phyloP scores from a whole-genome alignment of 257 asterid genomes.

The Fraxinus pennsylvanica region DNA sequence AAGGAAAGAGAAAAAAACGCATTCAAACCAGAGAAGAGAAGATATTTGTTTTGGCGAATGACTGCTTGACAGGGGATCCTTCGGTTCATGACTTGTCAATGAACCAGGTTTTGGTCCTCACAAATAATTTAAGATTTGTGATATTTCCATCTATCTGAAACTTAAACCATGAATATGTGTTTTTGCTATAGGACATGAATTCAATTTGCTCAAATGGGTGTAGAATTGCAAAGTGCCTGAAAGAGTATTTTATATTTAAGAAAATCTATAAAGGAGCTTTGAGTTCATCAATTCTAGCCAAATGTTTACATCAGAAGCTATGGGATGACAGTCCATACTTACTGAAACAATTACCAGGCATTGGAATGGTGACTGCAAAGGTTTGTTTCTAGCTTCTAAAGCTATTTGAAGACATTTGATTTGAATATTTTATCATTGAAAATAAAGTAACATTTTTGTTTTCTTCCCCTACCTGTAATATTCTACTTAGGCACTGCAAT shows the following conservation, averaged over 20 bases:
- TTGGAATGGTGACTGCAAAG: constrained; percentile 99
- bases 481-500: constrained; percentile 71
- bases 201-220: constrained; percentile 89
- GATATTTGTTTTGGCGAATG: constrained; percentile 85
- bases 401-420: constrained; percentile 20
- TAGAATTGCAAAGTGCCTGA: constrained; percentile 94
- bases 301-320: constrained; percentile 80
- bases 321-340: constrained; percentile 95
- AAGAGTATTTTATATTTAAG: constrained; percentile 77
- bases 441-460: constrained; percentile 18
- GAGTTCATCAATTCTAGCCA: constrained; percentile 70
- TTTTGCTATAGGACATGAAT: constrained; percentile 62
- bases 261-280: constrained; percentile 80
- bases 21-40: constrained; percentile 94
- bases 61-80: constrained; percentile 96
- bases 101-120: constrained; percentile 72
- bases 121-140: constrained; percentile 24
- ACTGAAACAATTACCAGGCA: constrained; percentile 96
- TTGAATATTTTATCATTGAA: not conserved
- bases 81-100: constrained; percentile 79
- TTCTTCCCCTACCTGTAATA: constrained; percentile 18
- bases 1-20: constrained; percentile 82
- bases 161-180: constrained; percentile 18
- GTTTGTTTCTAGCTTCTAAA: constrained; percentile 41
- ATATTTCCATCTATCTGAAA: constrained; percentile 10